Percentiles rank a stretch among this genome's conserved stretches.
phyloP scores from a whole-genome alignment of 2,329 filamentous ascomycete species.

The Aspergillus fumigatus region DNA sequence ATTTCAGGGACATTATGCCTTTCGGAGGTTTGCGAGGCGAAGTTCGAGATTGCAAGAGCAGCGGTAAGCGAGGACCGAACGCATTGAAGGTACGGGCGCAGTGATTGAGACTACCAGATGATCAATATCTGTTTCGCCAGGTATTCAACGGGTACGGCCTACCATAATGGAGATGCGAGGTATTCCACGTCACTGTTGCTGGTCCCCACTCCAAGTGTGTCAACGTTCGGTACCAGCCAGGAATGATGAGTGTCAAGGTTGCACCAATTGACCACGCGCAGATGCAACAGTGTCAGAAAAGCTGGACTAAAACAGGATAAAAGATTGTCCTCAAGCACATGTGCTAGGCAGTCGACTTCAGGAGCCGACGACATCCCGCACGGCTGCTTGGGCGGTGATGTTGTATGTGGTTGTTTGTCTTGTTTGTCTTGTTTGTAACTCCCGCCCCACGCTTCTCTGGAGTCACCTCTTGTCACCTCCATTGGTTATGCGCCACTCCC shows the following conservation, averaged over 20 bases:
- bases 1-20: slow-evolving; percentile 98
- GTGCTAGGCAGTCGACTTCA: slow-evolving; percentile 6
- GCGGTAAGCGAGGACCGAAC: slow-evolving; percentile 92
- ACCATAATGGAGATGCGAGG: slow-evolving; percentile 26
- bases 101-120: slow-evolving; percentile 73
- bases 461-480: slow-evolving; percentile 9
- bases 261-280: background rate
- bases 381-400: slow-evolving; percentile 4
- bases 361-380: slow-evolving; percentile 8
- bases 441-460: slow-evolving; percentile 18
- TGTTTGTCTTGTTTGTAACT: slow-evolving; percentile 33
- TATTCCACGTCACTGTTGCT: slow-evolving; percentile 3
- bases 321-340: background rate
- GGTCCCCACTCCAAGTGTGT: background rate
- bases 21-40: slow-evolving; percentile 94
- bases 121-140: slow-evolving; percentile 9
- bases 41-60: slow-evolving; percentile 90
- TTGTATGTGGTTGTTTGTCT: slow-evolving; percentile 9
- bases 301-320: background rate
- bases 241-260: background rate
- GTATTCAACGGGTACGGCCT: slow-evolving; percentile 9
- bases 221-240: slow-evolving; percentile 2
- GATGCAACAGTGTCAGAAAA: background rate
- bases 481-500: slow-evolving; percentile 14
- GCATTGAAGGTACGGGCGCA: slow-evolving; percentile 93